Conservation (phyloP, 2,329 filamentous ascomycete genomes). For the Colletotrichum zoysiae region DNA sequence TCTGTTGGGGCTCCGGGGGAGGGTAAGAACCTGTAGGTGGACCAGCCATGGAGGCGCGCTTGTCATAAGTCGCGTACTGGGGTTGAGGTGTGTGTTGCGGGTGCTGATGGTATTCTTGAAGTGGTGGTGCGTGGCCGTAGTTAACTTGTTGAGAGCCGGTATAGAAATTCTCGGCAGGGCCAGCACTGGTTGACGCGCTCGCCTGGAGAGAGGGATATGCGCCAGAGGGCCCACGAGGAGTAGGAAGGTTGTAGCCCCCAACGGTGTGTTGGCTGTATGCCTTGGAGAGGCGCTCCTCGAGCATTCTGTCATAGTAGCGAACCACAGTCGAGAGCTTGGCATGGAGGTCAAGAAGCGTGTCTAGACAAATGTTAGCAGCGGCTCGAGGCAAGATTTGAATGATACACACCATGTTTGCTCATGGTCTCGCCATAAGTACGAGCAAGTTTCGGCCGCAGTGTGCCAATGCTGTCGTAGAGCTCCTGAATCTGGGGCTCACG, state of each 20-base stretch:
- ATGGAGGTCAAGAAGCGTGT: constrained; percentile 93
- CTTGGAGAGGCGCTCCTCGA: constrained; percentile 93
- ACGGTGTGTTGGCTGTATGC: constrained; percentile 88
- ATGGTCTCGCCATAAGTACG: constrained; percentile 98
- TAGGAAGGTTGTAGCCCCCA: constrained; percentile 71
- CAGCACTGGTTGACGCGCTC: constrained; percentile 60
- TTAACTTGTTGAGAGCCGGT: constrained; percentile 70
- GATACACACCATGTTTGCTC: constrained; percentile 91
- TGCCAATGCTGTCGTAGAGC: constrained; percentile 96
- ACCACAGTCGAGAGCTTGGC: constrained; percentile 96
- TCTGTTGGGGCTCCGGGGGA: constrained; percentile 60
- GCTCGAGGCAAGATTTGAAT: neutral
- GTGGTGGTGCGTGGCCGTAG: constrained; percentile 62
- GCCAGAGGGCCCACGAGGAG: constrained; percentile 64
- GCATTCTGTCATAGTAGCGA: constrained; percentile 96
- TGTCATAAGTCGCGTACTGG: constrained; percentile 60
- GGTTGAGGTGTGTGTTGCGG: constrained; percentile 53
- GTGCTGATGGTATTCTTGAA: constrained; percentile 65
- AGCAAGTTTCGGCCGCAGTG: constrained; percentile 90
- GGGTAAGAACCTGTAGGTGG: constrained; percentile 59
- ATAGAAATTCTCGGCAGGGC: constrained; percentile 84
- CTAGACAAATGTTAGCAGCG: constrained; percentile 62
- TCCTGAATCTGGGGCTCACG: constrained; percentile 98
- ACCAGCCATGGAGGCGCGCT: constrained; percentile 55
- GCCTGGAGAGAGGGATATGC: constrained; percentile 80